Evolutionary conservation across 345 rosid species (phyloP), one percentile per base, ranked within the genome.

Genomic region (Brassica juncea): DNA sequence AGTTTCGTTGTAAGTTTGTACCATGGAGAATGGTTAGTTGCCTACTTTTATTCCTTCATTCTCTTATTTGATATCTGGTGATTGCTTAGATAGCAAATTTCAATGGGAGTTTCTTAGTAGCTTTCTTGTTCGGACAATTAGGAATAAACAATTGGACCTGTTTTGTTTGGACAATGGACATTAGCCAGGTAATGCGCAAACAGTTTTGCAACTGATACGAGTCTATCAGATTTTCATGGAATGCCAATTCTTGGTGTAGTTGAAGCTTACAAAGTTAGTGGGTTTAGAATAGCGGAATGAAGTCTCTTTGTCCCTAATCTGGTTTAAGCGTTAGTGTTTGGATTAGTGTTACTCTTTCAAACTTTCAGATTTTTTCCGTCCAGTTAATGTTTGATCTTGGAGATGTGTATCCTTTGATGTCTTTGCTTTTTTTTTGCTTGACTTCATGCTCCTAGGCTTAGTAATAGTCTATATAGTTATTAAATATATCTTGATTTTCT

Each of bases 1-100:
- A 92, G 98, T 83, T 92, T 94, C 68, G 86, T 94, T 58, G 98
- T 94, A 47, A 72, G 31, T 28, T 28, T 28, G 31, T 28, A 28
- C 31, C 31, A 28, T 28, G 31, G 31, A 28, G 31, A 28, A 28
- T 28, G 31, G 31, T 28, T 28, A 28, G 31, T 28, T 28, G 31
- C 31, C 31, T 28, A 28, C 12, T 37, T 37, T 8, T 37, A 42
- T 14, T 9, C 9, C 19, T 11, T 12, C 61, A 35, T 67, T 5
- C 57, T 62, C 8, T 54, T 54, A 9, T 15, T 16, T 37, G 11
- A 37, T 37, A 8, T 37, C 44, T 8, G 8, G 12, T 37, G 44
- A 8, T 37, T 37, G 44, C 10, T 37, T 37, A 37, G 44, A 8
- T 37, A 37, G 44, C 35, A 8, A 1, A 10, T 31, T 15, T 21